Percentiles rank a stretch among this genome's conserved stretches.
These are phyloP conservation scores for Grifola frondosa DNA, from an alignment of 1,284 basidiomycete genomes.

Conservation along the genomic window DNA sequence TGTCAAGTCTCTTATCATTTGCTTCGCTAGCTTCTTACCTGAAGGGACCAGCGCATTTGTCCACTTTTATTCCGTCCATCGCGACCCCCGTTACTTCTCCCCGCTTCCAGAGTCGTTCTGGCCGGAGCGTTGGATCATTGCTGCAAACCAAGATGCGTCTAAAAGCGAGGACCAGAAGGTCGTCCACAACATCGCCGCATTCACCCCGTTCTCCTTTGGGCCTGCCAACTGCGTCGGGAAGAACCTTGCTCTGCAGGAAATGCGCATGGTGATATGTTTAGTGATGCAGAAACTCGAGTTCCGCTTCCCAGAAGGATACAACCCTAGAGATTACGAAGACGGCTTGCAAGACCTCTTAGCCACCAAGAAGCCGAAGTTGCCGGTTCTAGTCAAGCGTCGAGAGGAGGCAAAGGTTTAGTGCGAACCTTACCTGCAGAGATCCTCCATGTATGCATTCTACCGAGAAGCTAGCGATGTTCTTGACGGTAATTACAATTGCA, in stretches of 20 bases:
- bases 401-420: too few relatives aligned
- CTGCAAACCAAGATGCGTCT: conserved; percentile 8
- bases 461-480: too few relatives aligned
- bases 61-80: conserved; percentile 31
- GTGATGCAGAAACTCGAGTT: conserved; percentile 30
- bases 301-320: conserved; percentile 22
- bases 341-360: conserved; percentile 24
- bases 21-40: conserved; percentile 23
- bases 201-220: conserved; percentile 33
- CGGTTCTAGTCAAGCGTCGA: conserved; percentile 16
- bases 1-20: conserved; percentile 2
- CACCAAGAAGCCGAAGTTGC: conserved; percentile 19
- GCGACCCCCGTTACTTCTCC: conserved; percentile 34
- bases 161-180: conserved; percentile 12
- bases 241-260: conserved; percentile 29
- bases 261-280: conserved; percentile 26
- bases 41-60: conserved; percentile 30
- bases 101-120: conserved; percentile 29
- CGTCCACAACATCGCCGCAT: conserved; percentile 27
- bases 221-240: conserved; percentile 34
- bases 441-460: too few relatives aligned
- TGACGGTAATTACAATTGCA: too few relatives aligned
- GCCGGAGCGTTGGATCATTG: conserved; percentile 34
- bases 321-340: conserved; percentile 23
- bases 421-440: too few relatives aligned